Conservation (phyloP, 495 filamentous ascomycete genomes). For the Xylaria scruposa region DNA sequence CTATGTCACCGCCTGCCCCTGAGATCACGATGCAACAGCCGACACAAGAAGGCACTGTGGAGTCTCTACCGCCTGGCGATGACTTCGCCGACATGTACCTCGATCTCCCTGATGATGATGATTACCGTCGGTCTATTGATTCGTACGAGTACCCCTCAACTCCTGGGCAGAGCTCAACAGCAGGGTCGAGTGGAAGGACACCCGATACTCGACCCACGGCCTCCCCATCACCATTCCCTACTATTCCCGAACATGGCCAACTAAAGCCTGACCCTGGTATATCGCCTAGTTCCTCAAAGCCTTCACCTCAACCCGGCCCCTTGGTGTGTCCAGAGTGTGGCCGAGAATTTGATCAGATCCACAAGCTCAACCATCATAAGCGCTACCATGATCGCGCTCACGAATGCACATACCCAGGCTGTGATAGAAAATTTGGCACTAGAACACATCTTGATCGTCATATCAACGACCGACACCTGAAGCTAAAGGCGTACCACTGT, state of each 20-base stretch:
- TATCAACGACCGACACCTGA: slow-evolving; percentile 58
- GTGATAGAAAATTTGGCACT: slow-evolving; percentile 56
- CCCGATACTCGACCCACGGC: slow-evolving; percentile 49
- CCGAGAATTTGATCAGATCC: slow-evolving; percentile 51
- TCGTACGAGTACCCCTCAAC: slow-evolving; percentile 49
- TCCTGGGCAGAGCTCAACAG: slow-evolving; percentile 48
- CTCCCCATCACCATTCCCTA: slow-evolving; percentile 46
- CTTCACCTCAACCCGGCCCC: slow-evolving; percentile 38
- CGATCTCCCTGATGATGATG: slow-evolving; percentile 41
- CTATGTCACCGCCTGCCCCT: slow-evolving; percentile 27
- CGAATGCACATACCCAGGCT: slow-evolving; percentile 49
- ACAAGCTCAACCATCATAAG: slow-evolving; percentile 59
- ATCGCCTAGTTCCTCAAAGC: slow-evolving; percentile 37
- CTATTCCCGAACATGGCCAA: slow-evolving; percentile 31
- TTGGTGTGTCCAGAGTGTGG: slow-evolving; percentile 51
- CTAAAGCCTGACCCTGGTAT: slow-evolving; percentile 34
- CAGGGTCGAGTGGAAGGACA: slow-evolving; percentile 49
- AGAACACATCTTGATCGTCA: slow-evolving; percentile 59
- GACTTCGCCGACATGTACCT: slow-evolving; percentile 43
- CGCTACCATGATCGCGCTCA: slow-evolving; percentile 57
- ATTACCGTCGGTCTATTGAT: slow-evolving; percentile 38
- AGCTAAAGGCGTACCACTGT: slow-evolving; percentile 57
- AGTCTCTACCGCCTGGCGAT: slow-evolving; percentile 26
- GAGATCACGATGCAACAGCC: slow-evolving; percentile 37
- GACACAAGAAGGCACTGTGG: slow-evolving; percentile 25